Base-by-base conservation (phyloP, 306 rosid genomes). In the Begonia loranthoides region DNA sequence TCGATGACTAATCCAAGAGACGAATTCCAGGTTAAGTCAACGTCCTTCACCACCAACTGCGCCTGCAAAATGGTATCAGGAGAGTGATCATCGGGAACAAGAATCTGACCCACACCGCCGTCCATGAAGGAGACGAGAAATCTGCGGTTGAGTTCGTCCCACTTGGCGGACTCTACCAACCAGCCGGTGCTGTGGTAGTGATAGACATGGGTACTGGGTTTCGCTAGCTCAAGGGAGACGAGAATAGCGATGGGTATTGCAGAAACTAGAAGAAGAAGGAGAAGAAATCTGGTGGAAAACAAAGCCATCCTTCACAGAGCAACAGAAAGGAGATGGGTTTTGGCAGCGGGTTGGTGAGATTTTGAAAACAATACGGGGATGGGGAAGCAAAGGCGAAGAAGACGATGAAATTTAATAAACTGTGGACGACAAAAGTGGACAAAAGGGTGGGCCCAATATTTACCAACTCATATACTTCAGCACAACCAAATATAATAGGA, bases 161-260 rank as follows among this genome's bases (percentile, higher is more conserved):
- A 90, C 62, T 80, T 90, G 51, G 72, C 69, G 53, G 82, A 77
- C 66, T 89, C 97, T 51, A 79, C 64, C 47, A 89, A 57, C 81
- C 73, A 85, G 34, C 90, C 78, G 49, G 61, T 1, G 72, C 87
- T 65, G 75, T 76, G 85, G 61, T 89, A 89, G 73, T 66, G 66
- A 48, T 75, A 89, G 15, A 85, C 83, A 52, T 82, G 90, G 47
- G 79, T 70, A 2, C 79, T 1, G 28, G 87, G 79, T 1, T 63
- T 44, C 13, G 85, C 69, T 39, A 79, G 71, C 73, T 89, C 95
- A 1, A 85, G 54, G 1, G 94, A 79, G 39, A 82, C 34, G 69
- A 89, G 73, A 59, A 73, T 67, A 43, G 83, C 85, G 11, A 89
- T 19, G 33, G 97, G 94, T 22, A 89, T 36, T 59, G 97, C 90